These are phyloP conservation scores for Tolypocladium capitatum DNA, from an alignment of 2,329 filamentous ascomycete species.

Conservation along the genomic window DNA sequence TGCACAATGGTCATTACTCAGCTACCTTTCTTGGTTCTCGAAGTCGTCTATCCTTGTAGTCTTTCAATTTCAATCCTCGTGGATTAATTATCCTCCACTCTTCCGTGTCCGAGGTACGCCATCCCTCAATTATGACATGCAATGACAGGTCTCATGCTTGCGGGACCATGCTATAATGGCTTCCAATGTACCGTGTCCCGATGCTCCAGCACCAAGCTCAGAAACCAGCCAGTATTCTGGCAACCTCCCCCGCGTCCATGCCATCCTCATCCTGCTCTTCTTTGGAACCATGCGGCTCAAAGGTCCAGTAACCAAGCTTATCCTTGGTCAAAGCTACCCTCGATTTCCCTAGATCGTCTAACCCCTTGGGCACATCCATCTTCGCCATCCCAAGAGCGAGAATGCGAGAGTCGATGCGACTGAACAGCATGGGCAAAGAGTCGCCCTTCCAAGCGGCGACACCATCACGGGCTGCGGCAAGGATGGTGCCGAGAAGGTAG, in stretches of 20 bases:
- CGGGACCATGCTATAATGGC: background rate
- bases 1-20: background rate
- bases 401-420: slow-evolving; percentile 19
- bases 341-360: slow-evolving; percentile 19
- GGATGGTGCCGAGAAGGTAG: slow-evolving; percentile 22
- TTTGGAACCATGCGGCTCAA: slow-evolving; percentile 10
- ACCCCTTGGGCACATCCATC: slow-evolving; percentile 22
- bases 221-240: background rate
- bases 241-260: background rate
- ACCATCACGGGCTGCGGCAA: slow-evolving; percentile 18
- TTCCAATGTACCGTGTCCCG: background rate
- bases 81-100: background rate
- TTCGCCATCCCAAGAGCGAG: slow-evolving; percentile 15
- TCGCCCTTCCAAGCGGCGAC: slow-evolving; percentile 25
- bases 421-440: slow-evolving; percentile 25
- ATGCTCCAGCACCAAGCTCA: background rate
- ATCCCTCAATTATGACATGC: background rate
- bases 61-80: background rate
- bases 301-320: slow-evolving; percentile 22
- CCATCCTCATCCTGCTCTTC: background rate
- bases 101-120: background rate
- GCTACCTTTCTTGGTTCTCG: background rate
- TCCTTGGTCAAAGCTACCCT: slow-evolving; percentile 20
- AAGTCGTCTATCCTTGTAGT: background rate
- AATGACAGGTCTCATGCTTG: background rate